Evolutionary conservation across 352 stramenopile species (phyloP).

Genomic region (Globisporangium cylindrosporum): DNA sequence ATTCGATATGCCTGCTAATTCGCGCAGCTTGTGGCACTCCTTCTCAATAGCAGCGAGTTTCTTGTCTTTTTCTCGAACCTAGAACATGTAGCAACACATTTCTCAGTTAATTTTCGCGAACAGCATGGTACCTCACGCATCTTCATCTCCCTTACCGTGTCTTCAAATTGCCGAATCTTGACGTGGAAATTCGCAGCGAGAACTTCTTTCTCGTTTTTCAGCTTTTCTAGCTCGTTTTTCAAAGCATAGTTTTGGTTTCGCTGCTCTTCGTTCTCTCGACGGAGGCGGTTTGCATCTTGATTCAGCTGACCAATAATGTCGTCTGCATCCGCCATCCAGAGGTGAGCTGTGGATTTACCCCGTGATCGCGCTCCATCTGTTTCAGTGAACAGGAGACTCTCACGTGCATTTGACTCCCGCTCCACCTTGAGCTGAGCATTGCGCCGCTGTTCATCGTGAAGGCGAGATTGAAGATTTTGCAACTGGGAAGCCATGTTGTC

Average conservation of each 20-base stretch:
- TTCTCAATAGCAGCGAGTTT: constrained; percentile 70
- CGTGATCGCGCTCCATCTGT: constrained; percentile 39
- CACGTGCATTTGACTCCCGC: constrained; percentile 34
- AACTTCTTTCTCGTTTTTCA: constrained; percentile 81
- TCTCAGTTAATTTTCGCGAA: not conserved
- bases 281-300: constrained; percentile 62
- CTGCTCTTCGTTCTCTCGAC: constrained; percentile 78
- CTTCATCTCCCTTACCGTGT: constrained; percentile 30
- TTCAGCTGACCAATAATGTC: constrained; percentile 81
- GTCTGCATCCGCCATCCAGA: constrained; percentile 86
- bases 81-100: not conserved
- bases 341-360: constrained; percentile 60
- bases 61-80: constrained; percentile 85
- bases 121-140: not conserved
- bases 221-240: constrained; percentile 51
- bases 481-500: constrained; percentile 59
- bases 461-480: constrained; percentile 50
- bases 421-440: constrained; percentile 58
- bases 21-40: constrained; percentile 67
- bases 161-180: constrained; percentile 78
- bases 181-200: constrained; percentile 74
- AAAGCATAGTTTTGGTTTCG: constrained; percentile 36
- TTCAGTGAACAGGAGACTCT: constrained; percentile 44
- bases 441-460: constrained; percentile 59
- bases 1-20: constrained; percentile 30